phyloP scores from a whole-genome alignment of 768 basidiomycete species.

The Xanthoconium purpureum region DNA sequence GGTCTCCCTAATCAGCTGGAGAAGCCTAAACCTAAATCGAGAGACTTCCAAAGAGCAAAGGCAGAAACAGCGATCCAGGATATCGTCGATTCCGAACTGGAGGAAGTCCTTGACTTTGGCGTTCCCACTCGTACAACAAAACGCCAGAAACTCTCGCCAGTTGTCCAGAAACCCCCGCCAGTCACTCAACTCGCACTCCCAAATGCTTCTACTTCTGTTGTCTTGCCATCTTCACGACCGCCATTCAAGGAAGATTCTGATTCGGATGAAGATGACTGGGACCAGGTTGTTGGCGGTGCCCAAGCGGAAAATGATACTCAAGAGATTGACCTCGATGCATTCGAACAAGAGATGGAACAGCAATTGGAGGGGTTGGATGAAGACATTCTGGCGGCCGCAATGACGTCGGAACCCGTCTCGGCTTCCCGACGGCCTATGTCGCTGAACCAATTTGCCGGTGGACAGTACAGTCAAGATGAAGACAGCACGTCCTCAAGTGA shows the following conservation, averaged over 20 bases:
- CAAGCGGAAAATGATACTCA: slow-evolving; percentile 29
- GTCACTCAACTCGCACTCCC: slow-evolving; percentile 40
- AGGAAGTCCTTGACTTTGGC: slow-evolving; percentile 50
- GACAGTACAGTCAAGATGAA: slow-evolving; percentile 38
- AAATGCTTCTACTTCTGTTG: slow-evolving; percentile 27
- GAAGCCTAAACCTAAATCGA: slow-evolving; percentile 30
- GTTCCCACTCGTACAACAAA: slow-evolving; percentile 41
- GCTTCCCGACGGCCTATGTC: slow-evolving; percentile 44
- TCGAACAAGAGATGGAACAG: slow-evolving; percentile 35
- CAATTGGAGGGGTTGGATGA: slow-evolving; percentile 43
- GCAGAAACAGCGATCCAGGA: slow-evolving; percentile 15
- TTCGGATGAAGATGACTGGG: slow-evolving; percentile 54
- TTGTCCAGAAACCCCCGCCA: slow-evolving; percentile 16
- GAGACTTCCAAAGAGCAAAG: slow-evolving; percentile 22
- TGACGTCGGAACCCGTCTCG: slow-evolving; percentile 35
- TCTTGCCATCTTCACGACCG: slow-evolving; percentile 30
- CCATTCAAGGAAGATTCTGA: slow-evolving; percentile 35
- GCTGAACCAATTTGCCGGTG: slow-evolving; percentile 47
- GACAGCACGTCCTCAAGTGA: slow-evolving; percentile 54
- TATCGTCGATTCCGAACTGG: slow-evolving; percentile 33
- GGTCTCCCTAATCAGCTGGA: slow-evolving; percentile 24
- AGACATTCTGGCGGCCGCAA: slow-evolving; percentile 47
- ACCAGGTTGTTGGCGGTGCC: slow-evolving; percentile 36
- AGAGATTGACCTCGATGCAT: slow-evolving; percentile 37
- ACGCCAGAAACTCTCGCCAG: slow-evolving; percentile 24